Evolutionary conservation across 2,329 filamentous ascomycete species (phyloP).

Genomic region (Pyricularia grisea): DNA sequence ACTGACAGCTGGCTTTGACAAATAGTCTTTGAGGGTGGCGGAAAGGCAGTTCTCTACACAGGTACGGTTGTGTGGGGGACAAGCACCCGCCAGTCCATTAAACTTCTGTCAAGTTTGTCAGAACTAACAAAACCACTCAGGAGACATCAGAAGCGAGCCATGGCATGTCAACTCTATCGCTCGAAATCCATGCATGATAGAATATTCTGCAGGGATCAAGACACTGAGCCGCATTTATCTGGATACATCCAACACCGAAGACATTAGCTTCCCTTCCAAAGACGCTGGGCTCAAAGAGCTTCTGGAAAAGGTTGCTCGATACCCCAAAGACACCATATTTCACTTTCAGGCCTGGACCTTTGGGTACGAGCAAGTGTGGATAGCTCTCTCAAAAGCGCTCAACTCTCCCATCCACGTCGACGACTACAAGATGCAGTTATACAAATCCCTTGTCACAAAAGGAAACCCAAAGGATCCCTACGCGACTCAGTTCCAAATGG

Average conservation of each 20-base stretch:
- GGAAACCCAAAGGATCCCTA: conserved; percentile 27
- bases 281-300: conserved; percentile 69
- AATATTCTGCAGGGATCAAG: conserved; percentile 60
- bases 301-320: conserved; percentile 54
- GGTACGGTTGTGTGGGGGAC: conserved; percentile 21
- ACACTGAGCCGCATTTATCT: conserved; percentile 75
- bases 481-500: conserved; percentile 29
- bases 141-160: conserved; percentile 75
- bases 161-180: conserved; percentile 75
- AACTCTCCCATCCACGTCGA: conserved; percentile 71
- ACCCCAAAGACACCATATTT: conserved; percentile 67
- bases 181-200: conserved; percentile 63
- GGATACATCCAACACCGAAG: conserved; percentile 65
- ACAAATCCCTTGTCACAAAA: conserved; percentile 47
- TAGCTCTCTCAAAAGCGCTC: conserved; percentile 64
- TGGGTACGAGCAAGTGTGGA: conserved; percentile 88
- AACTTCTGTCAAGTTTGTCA: not conserved
- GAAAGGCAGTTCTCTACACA: conserved; percentile 73
- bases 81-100: not conserved
- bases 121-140: not conserved
- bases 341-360: conserved; percentile 88
- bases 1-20: not conserved
- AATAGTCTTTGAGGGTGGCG: conserved; percentile 62
- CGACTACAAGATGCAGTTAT: conserved; percentile 67
- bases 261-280: conserved; percentile 47